A percentile compares a stretch with the other conserved stretches of the same genome.
Conservation (phyloP, 106 monocot species). For the Allium sativum region DNA sequence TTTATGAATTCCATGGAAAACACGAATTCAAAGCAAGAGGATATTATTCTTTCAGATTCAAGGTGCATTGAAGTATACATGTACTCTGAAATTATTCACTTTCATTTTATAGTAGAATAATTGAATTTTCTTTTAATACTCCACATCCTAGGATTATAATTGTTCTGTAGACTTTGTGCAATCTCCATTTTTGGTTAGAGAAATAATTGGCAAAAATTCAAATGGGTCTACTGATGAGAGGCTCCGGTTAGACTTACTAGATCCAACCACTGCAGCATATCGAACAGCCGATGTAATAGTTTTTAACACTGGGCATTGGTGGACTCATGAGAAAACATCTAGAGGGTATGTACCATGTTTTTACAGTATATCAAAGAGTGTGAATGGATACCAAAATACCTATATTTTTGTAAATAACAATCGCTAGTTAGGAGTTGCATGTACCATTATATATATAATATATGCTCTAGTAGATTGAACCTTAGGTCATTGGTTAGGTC, state of each 20-base stretch:
- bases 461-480: no score
- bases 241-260: constrained; percentile 71
- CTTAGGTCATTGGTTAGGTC: no score
- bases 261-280: constrained; percentile 52
- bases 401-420: no score
- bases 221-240: constrained; percentile 41
- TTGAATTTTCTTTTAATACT: constrained; percentile 12
- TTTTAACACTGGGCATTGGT: constrained; percentile 99
- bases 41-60: constrained; percentile 75
- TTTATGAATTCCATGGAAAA: constrained; percentile 64
- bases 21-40: constrained; percentile 62
- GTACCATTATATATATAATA: no score
- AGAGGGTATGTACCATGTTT: constrained; percentile 37
- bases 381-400: no score
- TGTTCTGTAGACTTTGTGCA: constrained; percentile 71
- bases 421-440: background rate
- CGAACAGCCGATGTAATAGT: constrained; percentile 57
- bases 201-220: constrained; percentile 17
- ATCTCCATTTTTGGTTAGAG: constrained; percentile 77
- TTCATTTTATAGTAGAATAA: background rate
- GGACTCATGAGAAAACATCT: constrained; percentile 93
- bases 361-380: background rate
- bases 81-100: background rate
- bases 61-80: constrained; percentile 26
- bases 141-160: constrained; percentile 47